phyloP scores from a whole-genome alignment of 306 rosid genomes.

The Lotus japonicus region DNA sequence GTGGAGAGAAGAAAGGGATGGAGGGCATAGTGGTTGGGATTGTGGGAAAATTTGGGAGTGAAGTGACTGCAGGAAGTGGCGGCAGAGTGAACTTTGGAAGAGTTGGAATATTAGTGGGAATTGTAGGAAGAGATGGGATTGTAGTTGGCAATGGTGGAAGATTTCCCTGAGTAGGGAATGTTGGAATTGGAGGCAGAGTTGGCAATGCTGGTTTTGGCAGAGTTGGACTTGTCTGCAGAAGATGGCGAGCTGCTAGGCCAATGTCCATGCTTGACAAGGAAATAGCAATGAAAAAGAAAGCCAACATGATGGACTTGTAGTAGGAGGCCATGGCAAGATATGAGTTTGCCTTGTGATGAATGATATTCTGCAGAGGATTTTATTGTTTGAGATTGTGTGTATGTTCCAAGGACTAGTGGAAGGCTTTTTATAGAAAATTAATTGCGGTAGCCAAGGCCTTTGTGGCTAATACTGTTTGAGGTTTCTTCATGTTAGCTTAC shows the following conservation, averaged over 20 bases:
- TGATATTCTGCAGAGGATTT: background rate
- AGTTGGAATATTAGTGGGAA: conserved; percentile 5
- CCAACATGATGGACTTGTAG: conserved; percentile 1
- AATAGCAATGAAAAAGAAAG: conserved; percentile 8
- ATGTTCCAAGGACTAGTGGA: background rate
- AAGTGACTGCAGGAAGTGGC: conserved; percentile 13
- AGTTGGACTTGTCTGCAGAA: background rate
- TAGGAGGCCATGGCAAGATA: conserved; percentile 1
- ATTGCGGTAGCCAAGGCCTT: no score
- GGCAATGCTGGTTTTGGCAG: background rate
- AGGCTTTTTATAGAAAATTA: conserved; percentile 10
- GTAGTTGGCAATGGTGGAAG: conserved; percentile 23
- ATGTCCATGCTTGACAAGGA: conserved; percentile 17
- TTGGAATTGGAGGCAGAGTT: conserved; percentile 21
- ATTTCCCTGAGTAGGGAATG: conserved; percentile 4
- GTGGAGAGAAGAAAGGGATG: conserved; percentile 30
- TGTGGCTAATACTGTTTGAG: no score
- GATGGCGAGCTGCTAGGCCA: conserved; percentile 15
- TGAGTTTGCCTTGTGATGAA: no score
- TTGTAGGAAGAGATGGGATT: conserved; percentile 2
- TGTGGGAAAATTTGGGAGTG: conserved; percentile 4
- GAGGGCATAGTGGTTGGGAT: conserved; percentile 26
- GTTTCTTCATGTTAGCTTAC: no score
- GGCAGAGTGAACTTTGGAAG: conserved; percentile 2
- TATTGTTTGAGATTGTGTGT: conserved; percentile 7